Percentiles rank a stretch among this genome's conserved stretches.
phyloP scores from a whole-genome alignment of 257 asterid species.

The Scutellaria baicalensis region DNA sequence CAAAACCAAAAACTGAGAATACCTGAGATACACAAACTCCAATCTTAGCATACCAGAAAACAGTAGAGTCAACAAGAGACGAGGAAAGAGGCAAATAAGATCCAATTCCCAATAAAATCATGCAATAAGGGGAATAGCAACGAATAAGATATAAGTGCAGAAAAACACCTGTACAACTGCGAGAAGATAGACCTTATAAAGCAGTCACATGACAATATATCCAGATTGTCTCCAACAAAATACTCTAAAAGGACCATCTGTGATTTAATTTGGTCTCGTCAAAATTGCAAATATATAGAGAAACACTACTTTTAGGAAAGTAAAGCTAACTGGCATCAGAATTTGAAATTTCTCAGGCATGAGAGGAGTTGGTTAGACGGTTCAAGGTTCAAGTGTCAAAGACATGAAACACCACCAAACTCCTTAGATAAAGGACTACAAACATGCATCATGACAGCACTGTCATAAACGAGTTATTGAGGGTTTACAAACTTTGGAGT shows the following conservation, averaged over 20 bases:
- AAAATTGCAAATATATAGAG: conserved; percentile 31
- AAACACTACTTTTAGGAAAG: conserved; percentile 16
- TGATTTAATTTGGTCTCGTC: conserved; percentile 49
- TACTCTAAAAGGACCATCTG: conserved; percentile 54
- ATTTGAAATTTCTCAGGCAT: conserved; percentile 3
- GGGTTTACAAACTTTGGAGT: neutral
- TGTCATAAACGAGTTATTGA: neutral
- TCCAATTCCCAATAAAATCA: neutral
- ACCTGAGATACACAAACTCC: conserved; percentile 37
- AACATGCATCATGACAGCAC: neutral
- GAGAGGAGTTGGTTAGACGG: neutral
- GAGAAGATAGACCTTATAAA: conserved; percentile 55
- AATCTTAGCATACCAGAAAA: conserved; percentile 15
- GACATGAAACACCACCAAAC: conserved; percentile 4
- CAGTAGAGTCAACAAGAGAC: neutral
- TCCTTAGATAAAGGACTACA: neutral
- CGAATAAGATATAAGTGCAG: conserved; percentile 38
- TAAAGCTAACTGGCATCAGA: conserved; percentile 2
- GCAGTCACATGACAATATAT: conserved; percentile 53
- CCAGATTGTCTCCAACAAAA: conserved; percentile 62
- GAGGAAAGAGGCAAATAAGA: neutral
- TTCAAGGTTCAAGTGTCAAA: conserved; percentile 1
- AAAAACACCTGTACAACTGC: conserved; percentile 48
- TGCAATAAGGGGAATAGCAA: conserved; percentile 6
- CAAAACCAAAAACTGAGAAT: conserved; percentile 83